Conservation (phyloP, 2,329 filamentous ascomycete species). For the Penicillium sp. region DNA sequence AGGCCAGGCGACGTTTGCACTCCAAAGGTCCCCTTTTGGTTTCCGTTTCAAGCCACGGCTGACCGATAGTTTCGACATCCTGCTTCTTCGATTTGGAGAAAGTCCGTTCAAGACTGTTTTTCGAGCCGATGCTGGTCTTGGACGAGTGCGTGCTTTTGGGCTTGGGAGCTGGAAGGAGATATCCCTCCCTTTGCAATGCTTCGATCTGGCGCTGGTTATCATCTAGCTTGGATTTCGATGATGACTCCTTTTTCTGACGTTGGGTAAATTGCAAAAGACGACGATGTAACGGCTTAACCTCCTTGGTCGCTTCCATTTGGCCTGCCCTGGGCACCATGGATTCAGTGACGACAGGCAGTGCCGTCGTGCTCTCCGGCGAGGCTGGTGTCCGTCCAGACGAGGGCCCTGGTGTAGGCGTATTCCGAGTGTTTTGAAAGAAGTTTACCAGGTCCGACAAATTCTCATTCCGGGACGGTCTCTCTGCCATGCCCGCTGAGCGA, state of each 20-base stretch:
- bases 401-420: conserved; percentile 18
- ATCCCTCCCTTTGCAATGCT: conserved; percentile 35
- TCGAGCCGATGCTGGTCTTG: conserved; percentile 18
- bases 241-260: conserved; percentile 31
- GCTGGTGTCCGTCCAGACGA: conserved; percentile 11
- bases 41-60: conserved; percentile 37
- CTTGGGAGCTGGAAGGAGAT: conserved; percentile 25
- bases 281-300: conserved; percentile 34
- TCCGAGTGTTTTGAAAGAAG: conserved; percentile 37
- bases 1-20: conserved; percentile 26
- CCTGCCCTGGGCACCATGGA: conserved; percentile 26
- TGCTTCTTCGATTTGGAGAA: conserved; percentile 34
- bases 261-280: conserved; percentile 40
- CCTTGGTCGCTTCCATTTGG: conserved; percentile 4
- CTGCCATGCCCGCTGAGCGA: conserved; percentile 36
- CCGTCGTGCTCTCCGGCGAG: conserved; percentile 28
- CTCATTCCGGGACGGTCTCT: conserved; percentile 33
- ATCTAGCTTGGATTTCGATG: conserved; percentile 27
- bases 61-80: conserved; percentile 42
- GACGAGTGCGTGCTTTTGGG: conserved; percentile 14
- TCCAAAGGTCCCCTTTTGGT: conserved; percentile 18
- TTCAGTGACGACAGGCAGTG: conserved; percentile 25
- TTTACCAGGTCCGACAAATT: conserved; percentile 39
- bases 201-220: conserved; percentile 32
- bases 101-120: conserved; percentile 26